These are phyloP conservation scores for Calonectria fujianensis DNA, from an alignment of 2,329 filamentous ascomycete species.

Conservation along the genomic window DNA sequence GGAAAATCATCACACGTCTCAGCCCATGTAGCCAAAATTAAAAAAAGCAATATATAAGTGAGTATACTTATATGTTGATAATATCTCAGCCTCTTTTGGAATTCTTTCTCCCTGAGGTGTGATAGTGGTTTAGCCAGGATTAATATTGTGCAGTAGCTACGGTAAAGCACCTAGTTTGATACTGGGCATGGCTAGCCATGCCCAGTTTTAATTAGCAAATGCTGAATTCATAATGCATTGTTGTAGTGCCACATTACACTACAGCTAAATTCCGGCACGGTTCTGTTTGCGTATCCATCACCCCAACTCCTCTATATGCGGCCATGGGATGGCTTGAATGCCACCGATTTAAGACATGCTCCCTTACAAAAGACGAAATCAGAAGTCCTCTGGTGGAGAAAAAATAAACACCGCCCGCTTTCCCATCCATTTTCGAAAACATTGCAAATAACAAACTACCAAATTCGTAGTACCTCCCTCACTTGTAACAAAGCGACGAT, in stretches of 20 bases:
- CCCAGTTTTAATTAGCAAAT: background rate
- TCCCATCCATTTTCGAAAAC: conserved; percentile 30
- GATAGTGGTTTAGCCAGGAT: background rate
- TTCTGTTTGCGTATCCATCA: conserved; percentile 19
- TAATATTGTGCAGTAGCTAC: no score
- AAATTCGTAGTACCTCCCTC: background rate
- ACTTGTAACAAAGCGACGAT: background rate
- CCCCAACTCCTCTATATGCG: conserved; percentile 40
- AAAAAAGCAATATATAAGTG: no score
- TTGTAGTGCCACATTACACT: conserved; percentile 26
- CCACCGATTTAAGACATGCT: conserved; percentile 18
- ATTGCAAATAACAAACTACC: conserved; percentile 8
- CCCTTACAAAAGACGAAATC: conserved; percentile 26
- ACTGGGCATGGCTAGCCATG: no score
- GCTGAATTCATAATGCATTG: conserved; percentile 32
- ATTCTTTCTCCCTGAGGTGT: no score
- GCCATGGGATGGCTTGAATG: conserved; percentile 23
- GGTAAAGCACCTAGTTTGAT: no score
- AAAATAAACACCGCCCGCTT: conserved; percentile 26
- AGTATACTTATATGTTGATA: no score
- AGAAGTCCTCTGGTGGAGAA: conserved; percentile 12
- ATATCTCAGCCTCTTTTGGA: no score
- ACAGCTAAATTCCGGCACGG: background rate
- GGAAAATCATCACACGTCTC: no score
- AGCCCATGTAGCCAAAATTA: no score